Evolutionary conservation across 176 grass and related monocot genomes (phyloP), one percentile per base, ranked within the genome.

Genomic region (Triticum urartu): DNA sequence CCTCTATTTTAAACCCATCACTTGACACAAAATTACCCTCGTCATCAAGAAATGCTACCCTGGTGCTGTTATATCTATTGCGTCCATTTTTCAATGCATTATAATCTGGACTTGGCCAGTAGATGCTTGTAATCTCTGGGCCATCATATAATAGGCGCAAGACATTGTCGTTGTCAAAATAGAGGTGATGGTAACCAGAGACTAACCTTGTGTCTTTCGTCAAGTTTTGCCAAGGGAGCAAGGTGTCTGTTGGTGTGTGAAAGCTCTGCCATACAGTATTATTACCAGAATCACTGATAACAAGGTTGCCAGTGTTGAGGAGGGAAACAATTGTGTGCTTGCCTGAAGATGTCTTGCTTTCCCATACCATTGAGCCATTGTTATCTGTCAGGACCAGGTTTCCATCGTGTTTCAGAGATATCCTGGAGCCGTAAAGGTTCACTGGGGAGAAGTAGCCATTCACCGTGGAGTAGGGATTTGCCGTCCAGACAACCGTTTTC

Each of bases 101-200:
- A 45, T 78, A 83, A 70, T 76, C 79, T 3, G 86, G 89, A 83
- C 77, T 81, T 71, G 89, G 92, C 89, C 89, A 94, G 47, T 94
- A 94, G 58, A 91, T 91, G 89, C 89, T 91, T 59, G 89, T 88
- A 22, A 91, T 85, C 66, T 83, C 89, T 48, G 75, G 92, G 8
- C 89, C 86, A 4, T 89, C 79, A 11, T 91, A 94, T 18, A 86
- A 68, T 2, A 87, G 70, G 28, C 78, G 77, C 33, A 94, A 30
- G 12, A 94, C 92, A 30, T 91, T 94, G 66, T 94, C 92, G 62
- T 87, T 94, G 34, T 91, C 92, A 11, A 91, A 94, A 71, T 86
- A 91, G 59, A 89, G 82, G 20, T 61, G 81, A 84, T 89, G 90
- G 30, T 93, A 88, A 34, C 81, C 79, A 42, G 61, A 81, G 56